Evolutionary conservation across 75 land plant species (phyloP).

Genomic region (Azolla pinnata): DNA sequence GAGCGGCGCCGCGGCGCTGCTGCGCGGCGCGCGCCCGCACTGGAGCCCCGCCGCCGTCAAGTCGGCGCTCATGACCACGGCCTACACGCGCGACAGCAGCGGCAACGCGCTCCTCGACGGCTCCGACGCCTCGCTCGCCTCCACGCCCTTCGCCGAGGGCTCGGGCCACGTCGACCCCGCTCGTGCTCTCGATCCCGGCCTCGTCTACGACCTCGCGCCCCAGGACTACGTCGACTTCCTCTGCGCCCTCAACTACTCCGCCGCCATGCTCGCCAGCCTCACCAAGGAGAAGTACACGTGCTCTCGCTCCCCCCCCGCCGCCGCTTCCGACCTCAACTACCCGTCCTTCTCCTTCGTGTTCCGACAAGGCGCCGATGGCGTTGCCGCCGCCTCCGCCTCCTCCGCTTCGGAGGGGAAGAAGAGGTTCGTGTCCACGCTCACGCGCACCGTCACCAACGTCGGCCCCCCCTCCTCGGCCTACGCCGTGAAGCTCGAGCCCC

Average conservation of each 20-base stretch:
- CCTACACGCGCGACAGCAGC: slow-evolving; percentile 34
- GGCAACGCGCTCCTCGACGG: slow-evolving; percentile 35
- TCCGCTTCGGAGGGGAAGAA: too few relatives aligned
- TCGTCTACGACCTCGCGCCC: slow-evolving; percentile 51
- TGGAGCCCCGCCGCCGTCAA: slow-evolving; percentile 83
- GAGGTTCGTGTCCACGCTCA: slow-evolving; percentile 21
- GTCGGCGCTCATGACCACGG: slow-evolving; percentile 91
- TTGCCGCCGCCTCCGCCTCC: too few relatives aligned
- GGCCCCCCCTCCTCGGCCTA: slow-evolving; percentile 50
- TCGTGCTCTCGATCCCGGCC: slow-evolving; percentile 58
- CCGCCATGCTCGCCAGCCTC: slow-evolving; percentile 24
- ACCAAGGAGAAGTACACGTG: slow-evolving; percentile 10
- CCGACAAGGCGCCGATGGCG: slow-evolving; percentile 10
- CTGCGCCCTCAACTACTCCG: slow-evolving; percentile 51
- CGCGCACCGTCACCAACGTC: slow-evolving; percentile 72
- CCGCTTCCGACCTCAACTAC: slow-evolving; percentile 62
- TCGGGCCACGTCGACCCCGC: slow-evolving; percentile 47
- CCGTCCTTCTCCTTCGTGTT: slow-evolving; percentile 66
- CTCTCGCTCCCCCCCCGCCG: slow-evolving; percentile 3
- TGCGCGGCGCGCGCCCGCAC: slow-evolving; percentile 58
- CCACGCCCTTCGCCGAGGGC: slow-evolving; percentile 68
- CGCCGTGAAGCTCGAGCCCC: slow-evolving; percentile 23
- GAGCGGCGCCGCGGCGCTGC: slow-evolving; percentile 67
- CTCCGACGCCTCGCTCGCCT: slow-evolving; percentile 43
- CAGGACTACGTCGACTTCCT: slow-evolving; percentile 65